phyloP scores from a whole-genome alignment of 495 filamentous ascomycete genomes.

The Bombardia bombarda region DNA sequence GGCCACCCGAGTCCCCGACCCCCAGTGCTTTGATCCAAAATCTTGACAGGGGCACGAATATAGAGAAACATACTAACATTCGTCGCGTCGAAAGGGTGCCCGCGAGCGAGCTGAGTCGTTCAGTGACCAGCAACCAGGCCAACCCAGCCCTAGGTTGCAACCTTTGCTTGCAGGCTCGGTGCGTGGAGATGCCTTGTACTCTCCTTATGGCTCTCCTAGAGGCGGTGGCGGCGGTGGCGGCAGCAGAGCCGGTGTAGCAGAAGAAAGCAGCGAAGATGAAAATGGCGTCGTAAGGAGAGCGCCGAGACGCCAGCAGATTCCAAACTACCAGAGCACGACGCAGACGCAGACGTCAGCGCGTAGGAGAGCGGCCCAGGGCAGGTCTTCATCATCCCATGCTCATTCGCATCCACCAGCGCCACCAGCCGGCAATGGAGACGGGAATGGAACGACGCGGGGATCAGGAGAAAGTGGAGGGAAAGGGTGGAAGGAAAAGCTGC shows the following conservation, averaged over 20 bases:
- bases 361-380: conserved; percentile 9
- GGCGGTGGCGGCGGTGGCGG: conserved; percentile 3
- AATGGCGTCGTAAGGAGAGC: conserved; percentile 24
- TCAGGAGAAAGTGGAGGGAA: conserved; percentile 14
- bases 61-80: no score
- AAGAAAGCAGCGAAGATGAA: conserved; percentile 19
- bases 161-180: conserved; percentile 11
- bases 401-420: conserved; percentile 1
- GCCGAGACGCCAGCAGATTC: conserved; percentile 12
- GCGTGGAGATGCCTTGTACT: conserved; percentile 4
- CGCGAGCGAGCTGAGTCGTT: conserved; percentile 24
- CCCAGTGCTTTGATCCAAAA: not conserved
- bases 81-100: conserved; percentile 16
- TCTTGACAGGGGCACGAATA: conserved; percentile 5
- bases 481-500: conserved; percentile 37
- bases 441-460: conserved; percentile 4
- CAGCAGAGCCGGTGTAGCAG: conserved; percentile 2
- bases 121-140: conserved; percentile 6
- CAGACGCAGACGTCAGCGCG: conserved; percentile 13
- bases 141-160: conserved; percentile 16
- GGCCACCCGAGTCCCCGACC: not conserved
- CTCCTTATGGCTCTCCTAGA: conserved; percentile 3
- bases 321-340: conserved; percentile 30
- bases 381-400: conserved; percentile 5
- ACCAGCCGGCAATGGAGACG: conserved; percentile 1